Evolutionary conservation across 768 basidiomycete genomes (phyloP).

Genomic region (Lenzites betulinus): DNA sequence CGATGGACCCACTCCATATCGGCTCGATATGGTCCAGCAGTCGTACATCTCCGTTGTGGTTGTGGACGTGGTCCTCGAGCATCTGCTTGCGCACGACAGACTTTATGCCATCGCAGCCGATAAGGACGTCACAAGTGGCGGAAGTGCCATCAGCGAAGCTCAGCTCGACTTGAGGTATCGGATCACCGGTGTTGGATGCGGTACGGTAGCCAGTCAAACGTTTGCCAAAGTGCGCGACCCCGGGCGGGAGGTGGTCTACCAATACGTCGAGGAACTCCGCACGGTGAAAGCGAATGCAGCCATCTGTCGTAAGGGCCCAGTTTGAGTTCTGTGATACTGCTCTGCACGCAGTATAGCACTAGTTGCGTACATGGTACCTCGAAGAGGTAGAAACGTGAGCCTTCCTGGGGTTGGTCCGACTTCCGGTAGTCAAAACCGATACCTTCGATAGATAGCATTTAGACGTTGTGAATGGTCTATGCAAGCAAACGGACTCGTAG

Average conservation of each 20-base stretch:
- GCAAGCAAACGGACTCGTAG: too few relatives aligned
- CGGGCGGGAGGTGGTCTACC: conserved; percentile 32
- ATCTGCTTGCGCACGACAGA: conserved; percentile 37
- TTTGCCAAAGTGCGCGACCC: conserved; percentile 35
- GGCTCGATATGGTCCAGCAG: conserved; percentile 42
- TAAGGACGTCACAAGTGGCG: conserved; percentile 34
- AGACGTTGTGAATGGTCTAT: too few relatives aligned
- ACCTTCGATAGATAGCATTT: conserved; percentile 26
- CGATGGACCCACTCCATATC: conserved; percentile 48
- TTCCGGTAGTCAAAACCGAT: conserved; percentile 49
- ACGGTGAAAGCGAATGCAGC: conserved; percentile 47
- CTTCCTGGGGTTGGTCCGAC: conserved; percentile 43
- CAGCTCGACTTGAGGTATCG: conserved; percentile 14
- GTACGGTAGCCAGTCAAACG: conserved; percentile 28
- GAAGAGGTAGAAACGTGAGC: conserved; percentile 42
- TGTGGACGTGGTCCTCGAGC: conserved; percentile 23
- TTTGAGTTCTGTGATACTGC: not conserved
- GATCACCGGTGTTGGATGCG: not conserved
- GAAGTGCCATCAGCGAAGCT: conserved; percentile 30
- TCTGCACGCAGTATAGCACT: too few relatives aligned
- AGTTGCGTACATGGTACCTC: conserved; percentile 41
- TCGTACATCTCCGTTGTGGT: conserved; percentile 19
- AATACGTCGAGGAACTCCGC: conserved; percentile 50
- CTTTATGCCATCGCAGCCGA: conserved; percentile 38
- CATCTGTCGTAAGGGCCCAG: conserved; percentile 21